These are phyloP conservation scores for Neopestalotiopsis clavispora DNA, from an alignment of 2,329 filamentous ascomycete genomes.

Conservation along the genomic window DNA sequence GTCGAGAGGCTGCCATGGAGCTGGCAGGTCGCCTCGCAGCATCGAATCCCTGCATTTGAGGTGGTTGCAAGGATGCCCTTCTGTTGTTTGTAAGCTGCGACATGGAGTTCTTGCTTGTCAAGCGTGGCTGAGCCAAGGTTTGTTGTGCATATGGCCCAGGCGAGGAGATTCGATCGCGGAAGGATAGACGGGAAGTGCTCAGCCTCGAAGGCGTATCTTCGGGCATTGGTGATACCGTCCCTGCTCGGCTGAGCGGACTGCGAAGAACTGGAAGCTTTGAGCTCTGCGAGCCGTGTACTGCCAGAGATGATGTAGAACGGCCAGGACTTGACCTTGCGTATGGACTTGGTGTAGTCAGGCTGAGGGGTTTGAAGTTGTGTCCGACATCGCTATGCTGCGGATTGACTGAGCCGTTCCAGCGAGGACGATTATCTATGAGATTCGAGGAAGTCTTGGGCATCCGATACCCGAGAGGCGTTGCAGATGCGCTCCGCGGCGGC, in stretches of 20 bases:
- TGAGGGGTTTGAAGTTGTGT: conserved; percentile 70
- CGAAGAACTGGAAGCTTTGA: conserved; percentile 56
- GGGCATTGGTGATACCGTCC: conserved; percentile 53
- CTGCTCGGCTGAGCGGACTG: conserved; percentile 50
- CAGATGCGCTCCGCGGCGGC: conserved; percentile 47
- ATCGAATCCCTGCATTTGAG: conserved; percentile 37
- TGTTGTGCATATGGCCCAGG: conserved; percentile 55
- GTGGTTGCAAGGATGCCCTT: conserved; percentile 59
- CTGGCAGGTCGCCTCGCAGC: conserved; percentile 55
- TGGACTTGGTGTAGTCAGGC: conserved; percentile 63
- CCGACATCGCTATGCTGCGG: conserved; percentile 67
- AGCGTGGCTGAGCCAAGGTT: conserved; percentile 48
- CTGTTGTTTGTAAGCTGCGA: conserved; percentile 48
- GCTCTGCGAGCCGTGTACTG: conserved; percentile 41
- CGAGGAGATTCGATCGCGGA: conserved; percentile 57
- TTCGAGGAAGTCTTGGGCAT: conserved; percentile 51
- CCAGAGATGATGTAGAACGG: conserved; percentile 48
- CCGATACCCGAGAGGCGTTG: conserved; percentile 53
- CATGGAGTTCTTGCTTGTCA: conserved; percentile 49
- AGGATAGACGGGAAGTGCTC: conserved; percentile 52
- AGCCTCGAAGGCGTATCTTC: conserved; percentile 51
- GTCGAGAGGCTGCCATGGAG: conserved; percentile 56
- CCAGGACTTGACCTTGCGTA: conserved; percentile 53
- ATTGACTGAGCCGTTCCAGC: conserved; percentile 75
- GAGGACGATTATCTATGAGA: conserved; percentile 61